These are phyloP conservation scores for Galerina marginata DNA, from an alignment of 768 basidiomycete species.

Conservation along the genomic window DNA sequence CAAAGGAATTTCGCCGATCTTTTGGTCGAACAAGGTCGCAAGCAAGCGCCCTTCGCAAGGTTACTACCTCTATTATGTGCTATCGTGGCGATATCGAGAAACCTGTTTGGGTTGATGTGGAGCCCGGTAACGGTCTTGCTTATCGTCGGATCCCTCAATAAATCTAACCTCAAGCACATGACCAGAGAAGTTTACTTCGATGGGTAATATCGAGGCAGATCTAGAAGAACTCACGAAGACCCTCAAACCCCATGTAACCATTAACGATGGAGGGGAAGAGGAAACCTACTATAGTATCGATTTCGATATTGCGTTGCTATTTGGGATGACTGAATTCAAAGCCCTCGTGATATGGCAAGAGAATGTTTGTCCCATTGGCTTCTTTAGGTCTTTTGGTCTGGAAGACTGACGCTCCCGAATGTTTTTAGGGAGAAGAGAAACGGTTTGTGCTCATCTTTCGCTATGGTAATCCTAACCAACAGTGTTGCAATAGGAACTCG, in stretches of 20 bases:
- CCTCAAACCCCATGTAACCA: neutral
- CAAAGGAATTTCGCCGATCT: conserved; percentile 23
- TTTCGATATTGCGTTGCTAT: conserved; percentile 9
- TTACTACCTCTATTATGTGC: conserved; percentile 10
- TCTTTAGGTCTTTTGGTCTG: neutral
- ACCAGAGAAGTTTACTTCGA: conserved; percentile 6
- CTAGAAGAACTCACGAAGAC: conserved; percentile 1
- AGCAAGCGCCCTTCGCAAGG: neutral
- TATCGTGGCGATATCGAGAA: conserved; percentile 17
- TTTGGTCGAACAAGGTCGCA: conserved; percentile 17
- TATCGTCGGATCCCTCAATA: neutral
- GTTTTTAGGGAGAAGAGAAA: conserved; percentile 12
- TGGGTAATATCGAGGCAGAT: conserved; percentile 10
- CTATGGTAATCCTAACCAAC: neutral
- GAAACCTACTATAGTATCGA: conserved; percentile 4
- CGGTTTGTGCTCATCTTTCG: conserved; percentile 1
- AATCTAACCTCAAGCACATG: neutral
- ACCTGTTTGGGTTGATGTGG: conserved; percentile 20
- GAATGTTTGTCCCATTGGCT: neutral
- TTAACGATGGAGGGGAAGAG: neutral
- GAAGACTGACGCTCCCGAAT: neutral
- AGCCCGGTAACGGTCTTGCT: conserved; percentile 10
- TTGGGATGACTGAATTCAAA: conserved; percentile 17
- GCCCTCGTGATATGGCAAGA: conserved; percentile 9
- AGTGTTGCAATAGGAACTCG: neutral